Conservation (phyloP, 768 basidiomycete genomes). For the Pholiota conissans region DNA sequence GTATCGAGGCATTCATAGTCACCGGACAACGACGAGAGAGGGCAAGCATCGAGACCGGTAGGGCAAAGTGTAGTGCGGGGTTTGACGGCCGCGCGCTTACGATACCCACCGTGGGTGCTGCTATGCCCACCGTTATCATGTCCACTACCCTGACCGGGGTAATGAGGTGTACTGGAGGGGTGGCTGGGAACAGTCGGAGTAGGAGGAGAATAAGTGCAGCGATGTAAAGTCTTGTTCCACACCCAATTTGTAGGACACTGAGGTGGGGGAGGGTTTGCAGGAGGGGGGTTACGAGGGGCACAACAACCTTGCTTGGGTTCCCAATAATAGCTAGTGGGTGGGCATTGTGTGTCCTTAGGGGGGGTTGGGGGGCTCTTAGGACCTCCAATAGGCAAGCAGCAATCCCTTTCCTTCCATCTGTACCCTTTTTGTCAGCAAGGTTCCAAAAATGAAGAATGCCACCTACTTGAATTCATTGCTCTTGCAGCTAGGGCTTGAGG, state of each 20-base stretch:
- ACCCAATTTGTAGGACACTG: slow-evolving; percentile 46
- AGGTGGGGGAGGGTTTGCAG: slow-evolving; percentile 43
- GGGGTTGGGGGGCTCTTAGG: slow-evolving; percentile 39
- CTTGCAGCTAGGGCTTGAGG: slow-evolving; percentile 21
- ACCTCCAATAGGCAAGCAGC: slow-evolving; percentile 46
- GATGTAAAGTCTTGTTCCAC: slow-evolving; percentile 44
- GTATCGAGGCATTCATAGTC: slow-evolving; percentile 70
- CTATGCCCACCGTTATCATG: too few relatives aligned
- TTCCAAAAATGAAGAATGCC: neutral
- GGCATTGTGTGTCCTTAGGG: slow-evolving; percentile 47
- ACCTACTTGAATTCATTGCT: slow-evolving; percentile 30
- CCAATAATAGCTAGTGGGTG: slow-evolving; percentile 52
- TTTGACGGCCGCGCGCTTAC: slow-evolving; percentile 30
- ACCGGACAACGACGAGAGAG: slow-evolving; percentile 40
- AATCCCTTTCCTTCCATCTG: slow-evolving; percentile 33
- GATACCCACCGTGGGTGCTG: slow-evolving; percentile 17
- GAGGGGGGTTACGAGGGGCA: slow-evolving; percentile 44
- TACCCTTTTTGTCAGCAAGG: neutral
- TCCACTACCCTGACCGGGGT: slow-evolving; percentile 28
- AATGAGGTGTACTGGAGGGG: slow-evolving; percentile 33
- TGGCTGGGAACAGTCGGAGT: slow-evolving; percentile 37
- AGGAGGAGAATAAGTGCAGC: slow-evolving; percentile 36
- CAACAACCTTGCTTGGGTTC: slow-evolving; percentile 47
- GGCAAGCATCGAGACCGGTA: slow-evolving; percentile 54
- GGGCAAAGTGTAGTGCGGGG: slow-evolving; percentile 47